Evolutionary conservation across 1,139 yeast species (phyloP), one percentile per base, ranked within the genome.

Genomic region (Taphrina wiesneri): DNA sequence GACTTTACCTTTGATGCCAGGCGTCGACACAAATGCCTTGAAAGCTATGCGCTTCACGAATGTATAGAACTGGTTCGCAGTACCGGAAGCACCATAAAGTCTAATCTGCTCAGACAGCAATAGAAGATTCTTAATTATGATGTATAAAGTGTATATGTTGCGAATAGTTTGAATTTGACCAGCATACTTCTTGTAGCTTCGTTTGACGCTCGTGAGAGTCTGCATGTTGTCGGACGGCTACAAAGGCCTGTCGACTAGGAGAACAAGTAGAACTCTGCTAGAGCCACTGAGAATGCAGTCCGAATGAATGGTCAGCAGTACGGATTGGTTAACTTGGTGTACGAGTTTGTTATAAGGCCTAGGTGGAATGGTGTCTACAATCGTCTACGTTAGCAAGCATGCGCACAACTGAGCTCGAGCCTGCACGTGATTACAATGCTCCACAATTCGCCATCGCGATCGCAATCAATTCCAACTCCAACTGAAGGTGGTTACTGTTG

Each of bases 1-100:
- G 3, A 90, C 85, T 72, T 84, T 84, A 2, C 76, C 72, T 68
- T 79, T 82, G 41, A 88, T 70, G 0, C 84, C 81, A 0, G 95
- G 92, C 15, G 75, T 65, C 36, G 54, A 61, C 23, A 73, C 64
- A 39, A 63, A 52, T 2, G 61, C 46, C 19, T 28, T 45, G 41
- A 62, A 62, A 1, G 53, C 39, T 6, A 62, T 23, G n/a, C 65
- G 53, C 25, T 53, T 53, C 19, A 62, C 15, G 23, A 19, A 51
- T 2, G 51, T 15, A 19, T 17, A 39, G 19, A 28, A 34, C 17
- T 41, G 57, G 5, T n/a, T 13, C 11, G 57, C 57, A 11, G 64
- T 60, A 30, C 64, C 64, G 1, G 32, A 43, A 2, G 36, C 49
- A 39, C 64, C 64, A 28, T 60, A 60, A 19, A 51, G 36, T 17